Evolutionary conservation across 306 rosid species (phyloP).

Genomic region (Rosa persica): DNA sequence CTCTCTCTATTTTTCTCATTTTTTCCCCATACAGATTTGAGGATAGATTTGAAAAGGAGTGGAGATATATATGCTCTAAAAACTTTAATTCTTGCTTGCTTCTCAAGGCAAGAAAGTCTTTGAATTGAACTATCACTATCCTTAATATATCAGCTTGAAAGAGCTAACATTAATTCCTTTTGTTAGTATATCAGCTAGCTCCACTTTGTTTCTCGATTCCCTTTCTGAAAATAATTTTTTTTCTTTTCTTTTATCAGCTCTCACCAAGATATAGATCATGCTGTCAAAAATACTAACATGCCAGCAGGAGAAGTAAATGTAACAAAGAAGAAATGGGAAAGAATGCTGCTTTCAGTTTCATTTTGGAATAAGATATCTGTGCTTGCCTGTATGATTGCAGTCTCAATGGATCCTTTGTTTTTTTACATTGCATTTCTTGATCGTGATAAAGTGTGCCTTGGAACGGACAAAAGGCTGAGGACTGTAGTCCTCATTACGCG

Average conservation of each 20-base stretch:
- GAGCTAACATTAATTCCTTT: no score
- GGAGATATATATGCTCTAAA: no score
- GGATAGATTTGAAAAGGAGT: no score
- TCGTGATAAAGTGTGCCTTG: background rate
- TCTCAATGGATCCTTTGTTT: conserved; percentile 16
- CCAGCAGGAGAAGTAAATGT: background rate
- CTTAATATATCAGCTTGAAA: no score
- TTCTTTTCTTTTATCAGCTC: background rate
- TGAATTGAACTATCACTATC: no score
- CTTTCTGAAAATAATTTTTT: background rate
- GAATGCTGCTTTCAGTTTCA: background rate
- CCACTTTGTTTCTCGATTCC: no score
- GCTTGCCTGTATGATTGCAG: background rate
- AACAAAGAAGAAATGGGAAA: background rate
- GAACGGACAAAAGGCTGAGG: background rate
- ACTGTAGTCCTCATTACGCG: background rate
- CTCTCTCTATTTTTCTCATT: no score
- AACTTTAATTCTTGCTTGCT: no score
- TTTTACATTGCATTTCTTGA: conserved; percentile 17
- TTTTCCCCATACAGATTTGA: no score
- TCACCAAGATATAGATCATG: background rate
- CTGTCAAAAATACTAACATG: background rate
- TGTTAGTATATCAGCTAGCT: no score
- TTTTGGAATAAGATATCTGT: conserved; percentile 14
- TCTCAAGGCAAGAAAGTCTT: no score